phyloP scores from a whole-genome alignment of 2,329 filamentous ascomycete species.

The Fusarium citri region DNA sequence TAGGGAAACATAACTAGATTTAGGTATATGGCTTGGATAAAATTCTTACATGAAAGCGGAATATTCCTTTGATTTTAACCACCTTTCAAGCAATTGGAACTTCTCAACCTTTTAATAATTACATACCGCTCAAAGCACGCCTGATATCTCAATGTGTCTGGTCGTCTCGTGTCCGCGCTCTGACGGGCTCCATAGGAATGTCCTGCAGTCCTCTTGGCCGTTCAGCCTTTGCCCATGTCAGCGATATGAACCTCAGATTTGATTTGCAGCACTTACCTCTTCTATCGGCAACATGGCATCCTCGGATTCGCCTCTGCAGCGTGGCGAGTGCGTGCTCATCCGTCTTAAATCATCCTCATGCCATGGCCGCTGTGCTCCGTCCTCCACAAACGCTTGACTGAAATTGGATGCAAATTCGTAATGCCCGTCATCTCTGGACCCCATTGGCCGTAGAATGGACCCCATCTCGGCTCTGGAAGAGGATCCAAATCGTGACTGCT shows the following conservation, averaged over 20 bases:
- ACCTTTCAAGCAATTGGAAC: accelerated
- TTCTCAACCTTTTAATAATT: no score
- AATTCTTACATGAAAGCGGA: accelerated
- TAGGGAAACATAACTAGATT: neutral
- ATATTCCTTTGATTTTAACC: neutral
- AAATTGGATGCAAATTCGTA: neutral
- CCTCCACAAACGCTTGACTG: neutral
- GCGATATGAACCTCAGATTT: accelerated
- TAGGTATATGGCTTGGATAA: accelerated
- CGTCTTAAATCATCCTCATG: neutral
- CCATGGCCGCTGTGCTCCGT: neutral
- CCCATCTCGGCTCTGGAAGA: neutral
- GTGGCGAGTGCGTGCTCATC: neutral
- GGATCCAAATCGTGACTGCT: neutral
- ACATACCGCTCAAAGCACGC: accelerated
- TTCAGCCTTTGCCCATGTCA: neutral
- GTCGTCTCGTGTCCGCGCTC: constrained; percentile 1
- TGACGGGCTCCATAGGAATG: neutral
- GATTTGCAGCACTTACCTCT: neutral
- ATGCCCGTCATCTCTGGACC: constrained; percentile 1
- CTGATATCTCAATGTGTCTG: neutral
- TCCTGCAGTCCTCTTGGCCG: neutral
- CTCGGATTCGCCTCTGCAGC: neutral
- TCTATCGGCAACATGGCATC: constrained; percentile 1
- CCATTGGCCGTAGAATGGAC: neutral